Evolutionary conservation across 108 stramenopile species (phyloP).

Genomic region (Pseudonitzschia delicatissima): DNA sequence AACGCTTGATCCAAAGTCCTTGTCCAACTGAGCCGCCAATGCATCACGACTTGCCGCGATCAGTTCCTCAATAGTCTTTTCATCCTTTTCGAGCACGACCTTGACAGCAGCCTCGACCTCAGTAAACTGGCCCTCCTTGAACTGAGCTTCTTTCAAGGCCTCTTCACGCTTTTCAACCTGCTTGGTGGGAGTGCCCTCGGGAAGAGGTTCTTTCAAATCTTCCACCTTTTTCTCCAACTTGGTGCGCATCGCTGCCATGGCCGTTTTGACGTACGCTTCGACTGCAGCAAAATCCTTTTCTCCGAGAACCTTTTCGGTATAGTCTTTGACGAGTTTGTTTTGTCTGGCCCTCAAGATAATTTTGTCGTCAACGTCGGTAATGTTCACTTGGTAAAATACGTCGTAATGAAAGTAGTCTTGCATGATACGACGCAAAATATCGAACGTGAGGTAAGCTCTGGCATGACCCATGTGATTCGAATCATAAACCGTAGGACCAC

Average conservation of each 20-base stretch:
- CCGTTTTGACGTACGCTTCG: slow-evolving; percentile 29
- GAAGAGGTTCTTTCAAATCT: slow-evolving; percentile 38
- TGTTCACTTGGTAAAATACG: slow-evolving; percentile 84
- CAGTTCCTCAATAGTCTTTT: slow-evolving; percentile 27
- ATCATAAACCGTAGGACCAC: slow-evolving; percentile 99
- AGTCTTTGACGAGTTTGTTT: slow-evolving; percentile 51
- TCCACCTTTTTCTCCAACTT: slow-evolving; percentile 50
- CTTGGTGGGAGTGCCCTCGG: slow-evolving; percentile 43
- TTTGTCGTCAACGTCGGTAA: slow-evolving; percentile 99
- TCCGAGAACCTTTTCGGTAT: slow-evolving; percentile 30
- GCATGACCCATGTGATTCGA: slow-evolving; percentile 97
- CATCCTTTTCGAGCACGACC: slow-evolving; percentile 27
- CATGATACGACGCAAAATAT: slow-evolving; percentile 96
- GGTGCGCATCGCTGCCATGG: slow-evolving; percentile 45
- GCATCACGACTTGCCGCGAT: slow-evolving; percentile 57
- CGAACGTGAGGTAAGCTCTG: slow-evolving; percentile 95
- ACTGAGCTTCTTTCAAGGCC: slow-evolving; percentile 45
- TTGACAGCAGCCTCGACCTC: slow-evolving; percentile 42
- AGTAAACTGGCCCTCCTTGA: slow-evolving; percentile 53
- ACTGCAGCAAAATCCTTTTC: slow-evolving; percentile 26
- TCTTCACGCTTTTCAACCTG: slow-evolving; percentile 40
- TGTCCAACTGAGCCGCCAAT: slow-evolving; percentile 64
- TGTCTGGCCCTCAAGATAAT: slow-evolving; percentile 90
- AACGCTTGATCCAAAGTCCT: slow-evolving; percentile 59
- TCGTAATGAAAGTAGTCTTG: slow-evolving; percentile 94